phyloP scores from a whole-genome alignment of 352 stramenopile species.

The Globisporangium takayamanum region DNA sequence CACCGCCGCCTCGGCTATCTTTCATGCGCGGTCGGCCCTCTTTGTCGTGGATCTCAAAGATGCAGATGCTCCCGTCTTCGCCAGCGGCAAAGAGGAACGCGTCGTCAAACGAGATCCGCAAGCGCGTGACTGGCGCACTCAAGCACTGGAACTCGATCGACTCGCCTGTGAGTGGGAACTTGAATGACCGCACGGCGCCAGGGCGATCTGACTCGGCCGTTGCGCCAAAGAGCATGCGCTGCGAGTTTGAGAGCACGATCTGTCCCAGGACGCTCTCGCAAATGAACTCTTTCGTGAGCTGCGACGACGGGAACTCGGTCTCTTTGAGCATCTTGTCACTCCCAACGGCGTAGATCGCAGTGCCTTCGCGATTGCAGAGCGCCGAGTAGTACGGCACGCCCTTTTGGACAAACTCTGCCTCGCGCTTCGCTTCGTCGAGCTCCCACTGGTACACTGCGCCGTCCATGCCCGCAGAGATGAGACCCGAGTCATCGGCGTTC shows the following conservation, averaged over 20 bases:
- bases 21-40: conserved; percentile 59
- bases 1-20: conserved; percentile 9
- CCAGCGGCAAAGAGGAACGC: conserved; percentile 85
- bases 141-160: conserved; percentile 86
- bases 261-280: conserved; percentile 77
- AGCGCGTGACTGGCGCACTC: conserved; percentile 64
- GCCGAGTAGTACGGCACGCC: conserved; percentile 88
- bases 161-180: conserved; percentile 87
- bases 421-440: conserved; percentile 85
- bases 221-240: conserved; percentile 88
- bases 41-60: conserved; percentile 87
- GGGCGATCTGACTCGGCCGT: conserved; percentile 64
- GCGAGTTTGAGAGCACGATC: conserved; percentile 75
- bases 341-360: conserved; percentile 79
- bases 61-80: conserved; percentile 81
- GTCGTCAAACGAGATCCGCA: conserved; percentile 86
- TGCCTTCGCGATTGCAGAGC: conserved; percentile 78
- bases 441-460: conserved; percentile 93
- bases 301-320: conserved; percentile 77
- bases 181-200: conserved; percentile 80
- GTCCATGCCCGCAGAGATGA: conserved; percentile 89
- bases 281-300: conserved; percentile 78
- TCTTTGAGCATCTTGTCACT: conserved; percentile 89
- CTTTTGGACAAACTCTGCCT: conserved; percentile 92
- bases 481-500: conserved; percentile 77